These are phyloP conservation scores for Ascomycota sp. DNA, from an alignment of 2,329 filamentous ascomycete species.

Conservation along the genomic window DNA sequence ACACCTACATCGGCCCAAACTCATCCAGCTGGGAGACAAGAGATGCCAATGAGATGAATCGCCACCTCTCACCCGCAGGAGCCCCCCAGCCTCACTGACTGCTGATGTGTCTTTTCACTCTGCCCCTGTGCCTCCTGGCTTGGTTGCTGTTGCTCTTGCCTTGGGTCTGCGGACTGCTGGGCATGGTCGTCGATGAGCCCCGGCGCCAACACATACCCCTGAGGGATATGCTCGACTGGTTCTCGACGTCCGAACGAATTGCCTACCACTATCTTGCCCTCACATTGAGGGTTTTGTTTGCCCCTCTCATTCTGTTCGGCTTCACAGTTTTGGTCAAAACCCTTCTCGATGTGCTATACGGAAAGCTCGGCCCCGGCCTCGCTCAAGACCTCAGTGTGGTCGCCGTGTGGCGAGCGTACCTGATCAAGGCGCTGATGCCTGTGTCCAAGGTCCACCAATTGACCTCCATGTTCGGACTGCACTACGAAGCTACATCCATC, in stretches of 20 bases:
- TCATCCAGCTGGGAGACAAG: conserved; percentile 34
- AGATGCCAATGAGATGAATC: conserved; percentile 25
- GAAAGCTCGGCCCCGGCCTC: conserved; percentile 14
- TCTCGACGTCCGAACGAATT: conserved; percentile 22
- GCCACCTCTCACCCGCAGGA: conserved; percentile 18
- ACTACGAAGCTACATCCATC: conserved; percentile 33
- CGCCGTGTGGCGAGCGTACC: conserved; percentile 20
- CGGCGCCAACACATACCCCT: conserved; percentile 13
- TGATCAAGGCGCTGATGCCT: conserved; percentile 24
- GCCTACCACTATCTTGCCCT: conserved; percentile 29
- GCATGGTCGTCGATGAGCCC: conserved; percentile 21
- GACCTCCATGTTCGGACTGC: conserved; percentile 28
- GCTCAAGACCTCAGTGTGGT: conserved; percentile 13
- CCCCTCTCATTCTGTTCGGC: conserved; percentile 23
- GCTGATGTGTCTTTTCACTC: conserved; percentile 18
- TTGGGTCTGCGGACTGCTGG: conserved; percentile 21
- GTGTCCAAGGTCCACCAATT: conserved; percentile 22
- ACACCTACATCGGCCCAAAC: conserved; percentile 32
- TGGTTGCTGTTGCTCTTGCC: conserved; percentile 23
- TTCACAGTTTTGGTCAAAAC: conserved; percentile 20
- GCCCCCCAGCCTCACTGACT: conserved; percentile 23
- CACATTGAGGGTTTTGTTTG: conserved; percentile 16
- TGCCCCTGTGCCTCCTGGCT: conserved; percentile 19
- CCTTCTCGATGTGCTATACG: conserved; percentile 18
- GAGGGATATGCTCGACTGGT: conserved; percentile 25